Percentiles rank a stretch among this genome's conserved stretches.
Conservation (phyloP, 192 early-diverging fungal genomes). For the Cladochytrium replicatum region DNA sequence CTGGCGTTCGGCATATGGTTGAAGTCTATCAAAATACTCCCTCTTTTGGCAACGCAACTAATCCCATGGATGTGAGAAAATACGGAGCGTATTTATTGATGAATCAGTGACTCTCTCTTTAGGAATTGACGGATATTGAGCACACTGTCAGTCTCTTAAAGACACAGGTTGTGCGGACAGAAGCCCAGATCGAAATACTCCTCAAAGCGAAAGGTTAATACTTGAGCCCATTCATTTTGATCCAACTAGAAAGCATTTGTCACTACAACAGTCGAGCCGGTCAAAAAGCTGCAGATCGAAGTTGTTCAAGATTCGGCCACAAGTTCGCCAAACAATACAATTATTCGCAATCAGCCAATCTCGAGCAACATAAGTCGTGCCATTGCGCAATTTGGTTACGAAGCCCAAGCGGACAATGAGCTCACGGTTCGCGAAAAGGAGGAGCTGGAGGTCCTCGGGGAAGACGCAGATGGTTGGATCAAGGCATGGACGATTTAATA, state of each 20-base stretch:
- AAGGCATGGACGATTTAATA: conserved; percentile 11
- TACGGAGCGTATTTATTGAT: not conserved
- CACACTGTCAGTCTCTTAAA: conserved; percentile 28
- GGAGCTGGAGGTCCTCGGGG: conserved; percentile 17
- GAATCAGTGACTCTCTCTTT: not conserved
- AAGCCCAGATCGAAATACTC: conserved; percentile 20
- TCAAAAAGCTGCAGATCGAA: conserved; percentile 6
- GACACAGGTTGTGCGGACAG: conserved; percentile 10
- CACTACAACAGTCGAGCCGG: not conserved
- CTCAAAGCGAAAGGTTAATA: too few species aligned
- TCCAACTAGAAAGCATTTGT: too few species aligned
- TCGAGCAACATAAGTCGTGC: not conserved
- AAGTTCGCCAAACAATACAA: not conserved
- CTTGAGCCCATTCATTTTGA: too few species aligned
- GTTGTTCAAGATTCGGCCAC: not conserved
- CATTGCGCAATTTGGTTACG: conserved; percentile 22
- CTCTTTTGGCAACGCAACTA: conserved; percentile 22
- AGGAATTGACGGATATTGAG: conserved; percentile 32
- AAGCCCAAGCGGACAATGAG: conserved; percentile 23
- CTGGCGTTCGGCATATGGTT: conserved; percentile 18
- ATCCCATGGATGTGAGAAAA: conserved; percentile 21
- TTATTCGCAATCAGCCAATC: not conserved
- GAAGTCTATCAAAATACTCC: conserved; percentile 23
- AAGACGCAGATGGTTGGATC: conserved; percentile 30
- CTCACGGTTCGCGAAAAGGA: conserved; percentile 26